phyloP scores from a whole-genome alignment of 306 rosid genomes.

The Lathyrus sativus region DNA sequence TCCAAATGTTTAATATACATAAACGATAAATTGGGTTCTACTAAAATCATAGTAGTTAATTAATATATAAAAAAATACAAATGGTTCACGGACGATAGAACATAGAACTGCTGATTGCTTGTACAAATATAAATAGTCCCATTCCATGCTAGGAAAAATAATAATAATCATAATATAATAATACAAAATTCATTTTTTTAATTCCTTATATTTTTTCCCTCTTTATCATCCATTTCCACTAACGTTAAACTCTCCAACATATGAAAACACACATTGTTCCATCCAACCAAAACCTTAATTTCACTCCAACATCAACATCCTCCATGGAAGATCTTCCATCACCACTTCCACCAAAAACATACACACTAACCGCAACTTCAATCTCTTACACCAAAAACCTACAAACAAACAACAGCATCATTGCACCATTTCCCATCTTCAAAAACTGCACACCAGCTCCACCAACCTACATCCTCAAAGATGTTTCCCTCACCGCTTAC shows the following conservation, averaged over 20 bases:
- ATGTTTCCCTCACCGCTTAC: conserved; percentile 66
- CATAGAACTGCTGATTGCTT: not conserved
- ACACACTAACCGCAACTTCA: conserved; percentile 67
- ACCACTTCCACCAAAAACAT: conserved; percentile 46
- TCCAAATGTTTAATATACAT: no score
- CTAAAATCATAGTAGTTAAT: not conserved
- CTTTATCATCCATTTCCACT: conserved; percentile 25
- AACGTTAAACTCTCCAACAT: conserved; percentile 23
- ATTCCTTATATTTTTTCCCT: not conserved
- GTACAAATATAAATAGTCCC: not conserved
- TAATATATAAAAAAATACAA: not conserved
- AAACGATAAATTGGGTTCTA: no score
- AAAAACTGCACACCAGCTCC: conserved; percentile 54
- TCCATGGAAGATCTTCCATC: conserved; percentile 54
- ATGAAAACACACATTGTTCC: conserved; percentile 27
- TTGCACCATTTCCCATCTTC: conserved; percentile 51
- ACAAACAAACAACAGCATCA: conserved; percentile 45
- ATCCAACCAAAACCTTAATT: conserved; percentile 4
- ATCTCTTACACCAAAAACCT: conserved; percentile 63
- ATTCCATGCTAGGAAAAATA: not conserved
- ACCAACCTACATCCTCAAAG: conserved; percentile 66
- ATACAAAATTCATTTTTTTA: conserved; percentile 2
- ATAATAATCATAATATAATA: not conserved
- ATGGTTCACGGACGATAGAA: conserved; percentile 3
- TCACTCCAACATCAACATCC: conserved; percentile 1